Percentiles rank a stretch among this genome's conserved stretches.
phyloP scores from a whole-genome alignment of 2,329 filamentous ascomycete species.

The Fusarium newnesense region DNA sequence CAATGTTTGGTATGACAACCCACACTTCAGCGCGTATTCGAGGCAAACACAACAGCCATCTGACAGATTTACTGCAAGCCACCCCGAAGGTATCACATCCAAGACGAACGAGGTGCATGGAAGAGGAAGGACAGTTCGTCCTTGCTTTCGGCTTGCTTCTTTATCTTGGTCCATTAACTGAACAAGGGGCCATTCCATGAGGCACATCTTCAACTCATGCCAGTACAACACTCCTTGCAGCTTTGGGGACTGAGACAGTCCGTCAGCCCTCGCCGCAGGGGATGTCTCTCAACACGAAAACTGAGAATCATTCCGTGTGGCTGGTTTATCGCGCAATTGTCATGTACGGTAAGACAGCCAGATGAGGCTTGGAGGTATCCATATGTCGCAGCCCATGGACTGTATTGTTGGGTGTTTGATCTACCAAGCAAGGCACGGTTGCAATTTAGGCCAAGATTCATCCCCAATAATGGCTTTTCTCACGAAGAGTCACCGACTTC shows the following conservation, averaged over 20 bases:
- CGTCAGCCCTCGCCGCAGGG: background rate
- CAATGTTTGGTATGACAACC: background rate
- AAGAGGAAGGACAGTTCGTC: conserved; percentile 8
- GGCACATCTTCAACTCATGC: conserved; percentile 12
- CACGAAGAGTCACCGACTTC: background rate
- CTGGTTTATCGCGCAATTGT: conserved; percentile 6
- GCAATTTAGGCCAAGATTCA: conserved; percentile 5
- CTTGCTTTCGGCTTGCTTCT: background rate
- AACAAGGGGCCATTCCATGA: background rate
- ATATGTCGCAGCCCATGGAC: background rate
- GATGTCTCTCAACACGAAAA: conserved; percentile 6
- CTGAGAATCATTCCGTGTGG: background rate
- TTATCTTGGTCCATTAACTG: background rate
- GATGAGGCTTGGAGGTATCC: conserved; percentile 18
- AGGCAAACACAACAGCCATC: conserved; percentile 25
- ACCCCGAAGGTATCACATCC: conserved; percentile 27
- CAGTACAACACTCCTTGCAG: conserved; percentile 13
- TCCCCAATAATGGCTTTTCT: conserved; percentile 7
- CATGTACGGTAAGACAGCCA: conserved; percentile 4
- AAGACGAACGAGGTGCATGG: conserved; percentile 5
- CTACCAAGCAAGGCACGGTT: background rate
- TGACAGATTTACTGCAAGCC: conserved; percentile 38
- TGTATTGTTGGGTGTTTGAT: conserved; percentile 16
- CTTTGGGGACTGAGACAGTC: conserved; percentile 3
- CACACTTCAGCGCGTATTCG: conserved; percentile 18